Conservation (phyloP, 2,329 filamentous ascomycete species). For the Pseudogymnoascus sp. region DNA sequence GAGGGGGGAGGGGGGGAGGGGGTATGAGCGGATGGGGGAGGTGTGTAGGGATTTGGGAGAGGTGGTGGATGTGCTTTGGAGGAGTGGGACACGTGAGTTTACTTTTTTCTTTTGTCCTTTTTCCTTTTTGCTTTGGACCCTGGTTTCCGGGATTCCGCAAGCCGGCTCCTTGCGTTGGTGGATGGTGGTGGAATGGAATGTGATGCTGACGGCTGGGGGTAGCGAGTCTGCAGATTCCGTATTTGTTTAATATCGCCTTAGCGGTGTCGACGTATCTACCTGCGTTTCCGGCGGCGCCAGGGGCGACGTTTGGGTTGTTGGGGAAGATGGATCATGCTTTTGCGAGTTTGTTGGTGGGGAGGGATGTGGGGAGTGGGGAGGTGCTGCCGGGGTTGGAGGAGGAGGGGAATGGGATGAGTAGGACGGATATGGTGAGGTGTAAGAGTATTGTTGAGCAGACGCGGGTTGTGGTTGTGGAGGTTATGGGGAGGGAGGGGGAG, state of each 20-base stretch:
- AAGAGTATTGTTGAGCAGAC: slow-evolving; percentile 74
- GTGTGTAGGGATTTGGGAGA: slow-evolving; percentile 67
- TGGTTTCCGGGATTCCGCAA: too few species aligned
- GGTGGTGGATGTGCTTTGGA: slow-evolving; percentile 76
- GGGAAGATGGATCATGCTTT: slow-evolving; percentile 80
- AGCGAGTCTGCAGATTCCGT: slow-evolving; percentile 77
- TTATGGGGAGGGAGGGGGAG: slow-evolving; percentile 49
- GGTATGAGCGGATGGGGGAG: slow-evolving; percentile 57
- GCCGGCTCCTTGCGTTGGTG: neutral
- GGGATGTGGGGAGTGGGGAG: slow-evolving; percentile 58
- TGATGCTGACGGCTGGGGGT: slow-evolving; percentile 34
- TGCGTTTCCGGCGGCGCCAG: slow-evolving; percentile 61
- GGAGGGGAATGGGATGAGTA: slow-evolving; percentile 57
- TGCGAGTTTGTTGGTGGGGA: slow-evolving; percentile 61
- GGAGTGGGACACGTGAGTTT: slow-evolving; percentile 72
- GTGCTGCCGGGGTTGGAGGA: slow-evolving; percentile 63
- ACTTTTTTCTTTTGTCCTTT: neutral
- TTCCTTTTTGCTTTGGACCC: neutral
- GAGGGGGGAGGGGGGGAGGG: slow-evolving; percentile 25
- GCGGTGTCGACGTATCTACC: slow-evolving; percentile 65
- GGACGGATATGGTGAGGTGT: slow-evolving; percentile 80
- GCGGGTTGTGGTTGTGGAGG: slow-evolving; percentile 61
- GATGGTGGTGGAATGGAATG: neutral
- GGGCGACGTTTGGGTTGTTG: slow-evolving; percentile 62
- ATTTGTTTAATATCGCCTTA: slow-evolving; percentile 70